These are phyloP conservation scores for Basidiobolus meristosporus DNA, from an alignment of 371 early-diverging fungal genomes.

Conservation along the genomic window DNA sequence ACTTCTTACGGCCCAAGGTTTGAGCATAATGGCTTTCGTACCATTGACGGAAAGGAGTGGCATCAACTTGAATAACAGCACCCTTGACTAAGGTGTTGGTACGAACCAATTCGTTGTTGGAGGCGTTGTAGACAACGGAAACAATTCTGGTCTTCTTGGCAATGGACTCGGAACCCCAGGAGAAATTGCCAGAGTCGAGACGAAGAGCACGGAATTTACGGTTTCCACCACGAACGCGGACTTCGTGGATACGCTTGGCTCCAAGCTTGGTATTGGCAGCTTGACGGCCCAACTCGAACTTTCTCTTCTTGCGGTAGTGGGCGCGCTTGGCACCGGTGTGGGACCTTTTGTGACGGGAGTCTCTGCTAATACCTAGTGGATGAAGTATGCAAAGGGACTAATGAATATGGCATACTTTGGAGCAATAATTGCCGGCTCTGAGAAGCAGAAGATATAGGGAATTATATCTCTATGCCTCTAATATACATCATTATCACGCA, in stretches of 20 bases:
- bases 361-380: conserved; percentile 80
- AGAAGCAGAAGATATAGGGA: too few relatives aligned
- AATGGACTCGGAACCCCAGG: conserved; percentile 90
- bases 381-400: too few relatives aligned
- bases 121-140: conserved; percentile 98
- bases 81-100: conserved; percentile 99
- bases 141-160: conserved; percentile 93
- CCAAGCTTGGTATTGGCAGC: conserved; percentile 97
- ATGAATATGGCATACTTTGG: too few relatives aligned
- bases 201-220: conserved; percentile 96
- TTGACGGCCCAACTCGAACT: conserved; percentile 98
- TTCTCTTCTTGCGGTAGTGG: conserved; percentile 97
- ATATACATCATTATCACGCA: too few relatives aligned
- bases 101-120: conserved; percentile 99
- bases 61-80: conserved; percentile 96
- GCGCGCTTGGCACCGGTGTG: conserved; percentile 97
- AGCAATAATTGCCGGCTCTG: too few relatives aligned
- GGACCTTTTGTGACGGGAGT: conserved; percentile 95
- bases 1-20: conserved; percentile 76
- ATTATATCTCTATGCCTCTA: too few relatives aligned
- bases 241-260: conserved; percentile 79
- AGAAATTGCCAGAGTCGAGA: conserved; percentile 93
- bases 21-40: conserved; percentile 91
- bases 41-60: conserved; percentile 98
- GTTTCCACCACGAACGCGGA: conserved; percentile 98